Conservation (phyloP, 805 yeast genomes). For the Scheffersomyces ergatensis region DNA sequence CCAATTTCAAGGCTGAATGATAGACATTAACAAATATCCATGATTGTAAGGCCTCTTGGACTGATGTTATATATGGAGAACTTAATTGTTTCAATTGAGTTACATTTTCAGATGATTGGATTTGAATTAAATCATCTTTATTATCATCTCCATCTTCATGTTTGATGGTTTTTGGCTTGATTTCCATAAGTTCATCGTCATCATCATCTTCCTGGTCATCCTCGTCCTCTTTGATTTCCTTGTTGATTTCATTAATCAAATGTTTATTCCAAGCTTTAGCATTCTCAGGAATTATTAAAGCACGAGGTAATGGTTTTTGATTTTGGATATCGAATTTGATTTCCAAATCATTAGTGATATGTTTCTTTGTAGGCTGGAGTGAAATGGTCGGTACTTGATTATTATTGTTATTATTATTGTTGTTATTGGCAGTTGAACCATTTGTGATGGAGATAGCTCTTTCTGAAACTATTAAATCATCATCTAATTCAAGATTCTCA, state of each 20-base stretch:
- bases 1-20: constrained; percentile 60
- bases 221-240: constrained; percentile 1
- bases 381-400: constrained; percentile 2
- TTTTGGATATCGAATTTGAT: constrained; percentile 32
- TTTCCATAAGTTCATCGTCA: background rate
- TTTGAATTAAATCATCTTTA: background rate
- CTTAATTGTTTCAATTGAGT: constrained; percentile 11
- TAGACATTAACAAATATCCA: constrained; percentile 79
- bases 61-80: constrained; percentile 9
- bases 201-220: constrained; percentile 6
- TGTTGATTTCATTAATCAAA: constrained; percentile 6
- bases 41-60: constrained; percentile 55
- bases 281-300: constrained; percentile 23
- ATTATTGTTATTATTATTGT: background rate
- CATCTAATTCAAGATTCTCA: constrained; percentile 15
- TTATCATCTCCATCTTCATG: background rate
- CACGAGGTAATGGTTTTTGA: constrained; percentile 19
- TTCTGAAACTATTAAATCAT: constrained; percentile 5
- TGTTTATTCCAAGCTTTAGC: constrained; percentile 17
- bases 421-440: background rate
- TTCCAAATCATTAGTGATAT: constrained; percentile 26
- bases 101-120: background rate
- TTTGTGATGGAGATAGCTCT: constrained; percentile 3
- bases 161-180: background rate
- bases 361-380: constrained; percentile 27